These are phyloP conservation scores for Fusarium sp. DNA, from an alignment of 2,329 filamentous ascomycete genomes.

Conservation along the genomic window DNA sequence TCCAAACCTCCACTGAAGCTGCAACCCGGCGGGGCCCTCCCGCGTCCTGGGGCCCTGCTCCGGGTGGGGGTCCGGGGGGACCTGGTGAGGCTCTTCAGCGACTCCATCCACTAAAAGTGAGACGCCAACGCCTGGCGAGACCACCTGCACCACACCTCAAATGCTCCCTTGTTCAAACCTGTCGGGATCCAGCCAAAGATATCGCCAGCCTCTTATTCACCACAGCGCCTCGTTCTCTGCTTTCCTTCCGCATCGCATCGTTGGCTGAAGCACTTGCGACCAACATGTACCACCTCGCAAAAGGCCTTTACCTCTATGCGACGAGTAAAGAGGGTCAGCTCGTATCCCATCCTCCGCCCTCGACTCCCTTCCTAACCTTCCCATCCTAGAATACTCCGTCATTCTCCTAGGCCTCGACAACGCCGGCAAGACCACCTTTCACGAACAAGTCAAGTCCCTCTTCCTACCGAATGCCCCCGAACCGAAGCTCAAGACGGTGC, in stretches of 20 bases:
- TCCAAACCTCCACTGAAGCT: constrained; percentile 7
- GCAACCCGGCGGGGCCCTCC: constrained; percentile 22
- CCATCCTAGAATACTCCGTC: constrained; percentile 85
- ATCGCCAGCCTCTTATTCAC: constrained; percentile 8
- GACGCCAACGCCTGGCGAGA: not conserved
- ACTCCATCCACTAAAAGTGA: constrained; percentile 24
- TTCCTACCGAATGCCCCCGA: constrained; percentile 74
- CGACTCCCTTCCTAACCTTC: constrained; percentile 10
- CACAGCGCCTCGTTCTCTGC: not conserved
- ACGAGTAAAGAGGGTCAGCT: constrained; percentile 92
- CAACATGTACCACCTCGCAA: constrained; percentile 93
- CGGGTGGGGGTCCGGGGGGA: constrained; percentile 12
- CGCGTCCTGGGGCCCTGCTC: constrained; percentile 8
- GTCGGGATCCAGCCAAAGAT: not conserved
- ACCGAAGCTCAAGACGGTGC: constrained; percentile 86
- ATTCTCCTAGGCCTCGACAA: constrained; percentile 98
- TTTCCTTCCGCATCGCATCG: not conserved
- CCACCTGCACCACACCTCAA: not conserved
- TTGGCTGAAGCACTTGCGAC: not conserved
- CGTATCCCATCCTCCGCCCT: constrained; percentile 10
- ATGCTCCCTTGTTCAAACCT: constrained; percentile 6
- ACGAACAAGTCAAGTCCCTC: constrained; percentile 93
- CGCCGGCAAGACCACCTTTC: constrained; percentile 97
- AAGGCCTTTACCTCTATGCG: constrained; percentile 92
- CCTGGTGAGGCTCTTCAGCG: constrained; percentile 34